Base-by-base conservation (phyloP, 768 basidiomycete species). In the Phlebiopsis gigantea region DNA sequence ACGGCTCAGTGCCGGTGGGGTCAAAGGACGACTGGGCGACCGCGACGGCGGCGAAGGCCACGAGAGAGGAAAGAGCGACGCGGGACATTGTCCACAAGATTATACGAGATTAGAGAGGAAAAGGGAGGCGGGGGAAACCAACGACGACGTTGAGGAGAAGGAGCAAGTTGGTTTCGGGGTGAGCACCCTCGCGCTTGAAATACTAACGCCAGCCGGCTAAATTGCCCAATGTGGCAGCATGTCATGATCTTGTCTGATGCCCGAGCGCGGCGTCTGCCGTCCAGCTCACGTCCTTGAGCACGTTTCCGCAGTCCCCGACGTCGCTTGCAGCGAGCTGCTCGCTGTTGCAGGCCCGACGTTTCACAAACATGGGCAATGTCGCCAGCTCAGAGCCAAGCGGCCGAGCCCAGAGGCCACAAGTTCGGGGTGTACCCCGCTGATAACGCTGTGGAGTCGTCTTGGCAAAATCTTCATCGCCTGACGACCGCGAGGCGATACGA, bases 1-100 rank as follows among this genome's bases (percentile, higher is more conserved):
- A 66, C 9, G 73, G 73, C 21, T 44, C 39, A 19, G 56, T 41
- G 45, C 22, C 44, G 22, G 64, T 55, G 15, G 64, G 56, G n/a
- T 49, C 22, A 10, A 29, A 24, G 8, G 34, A 39, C 12, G 21
- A n/a, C 52, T 53, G 53, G 43, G 53, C 53, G 15, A 54, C 25
- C 21, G 43, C 53, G 12, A 30, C 19, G 26, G 53, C 43, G 19
- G 42, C 42, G 28, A 43, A 54, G 22, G 43, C 53, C 21, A 54
- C 6, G 19, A 43, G 21, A 9, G 28, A 42, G 7, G 53, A 54
- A 54, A 54, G 53, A 54, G 53, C 53, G 53, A 30, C 53, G 53
- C 53, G 53, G 53, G 53, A 54, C 53, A 54, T 54, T 25, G 14
- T 53, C 15, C 29, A 14, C 47, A 17, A 29, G 24, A 26, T 24